These are phyloP conservation scores for Fusarium sp. DNA, from an alignment of 2,329 filamentous ascomycete species.

Conservation along the genomic window DNA sequence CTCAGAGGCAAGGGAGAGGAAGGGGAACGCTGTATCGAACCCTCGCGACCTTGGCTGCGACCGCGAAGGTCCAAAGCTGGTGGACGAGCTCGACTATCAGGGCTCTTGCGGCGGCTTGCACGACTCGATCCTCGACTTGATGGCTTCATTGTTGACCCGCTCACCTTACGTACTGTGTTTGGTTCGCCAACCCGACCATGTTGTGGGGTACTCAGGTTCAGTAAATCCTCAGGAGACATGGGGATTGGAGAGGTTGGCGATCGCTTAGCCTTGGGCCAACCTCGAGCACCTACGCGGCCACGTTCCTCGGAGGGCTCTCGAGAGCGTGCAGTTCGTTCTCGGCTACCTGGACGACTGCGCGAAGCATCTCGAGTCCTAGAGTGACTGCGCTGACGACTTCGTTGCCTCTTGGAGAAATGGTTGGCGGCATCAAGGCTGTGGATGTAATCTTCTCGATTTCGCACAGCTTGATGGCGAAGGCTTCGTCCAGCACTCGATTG, in stretches of 20 bases:
- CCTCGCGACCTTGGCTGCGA: constrained; percentile 72
- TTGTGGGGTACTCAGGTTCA: constrained; percentile 70
- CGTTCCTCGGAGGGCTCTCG: constrained; percentile 79
- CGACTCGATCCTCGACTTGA: constrained; percentile 67
- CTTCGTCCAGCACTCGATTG: constrained; percentile 67
- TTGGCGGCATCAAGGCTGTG: constrained; percentile 86
- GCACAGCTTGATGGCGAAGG: constrained; percentile 63
- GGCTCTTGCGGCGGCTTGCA: constrained; percentile 63
- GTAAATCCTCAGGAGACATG: constrained; percentile 92
- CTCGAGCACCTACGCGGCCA: constrained; percentile 75
- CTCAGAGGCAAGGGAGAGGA: constrained; percentile 86
- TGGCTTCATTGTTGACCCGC: constrained; percentile 51
- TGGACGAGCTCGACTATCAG: constrained; percentile 60
- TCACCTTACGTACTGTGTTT: constrained; percentile 61
- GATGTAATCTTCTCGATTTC: constrained; percentile 86
- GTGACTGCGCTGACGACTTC: constrained; percentile 69
- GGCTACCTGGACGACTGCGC: constrained; percentile 63
- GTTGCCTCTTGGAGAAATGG: constrained; percentile 69
- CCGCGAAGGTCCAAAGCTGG: constrained; percentile 69
- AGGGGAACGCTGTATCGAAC: constrained; percentile 77
- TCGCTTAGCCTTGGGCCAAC: constrained; percentile 81
- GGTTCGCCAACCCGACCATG: constrained; percentile 57
- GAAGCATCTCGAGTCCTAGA: constrained; percentile 61
- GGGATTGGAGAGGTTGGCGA: constrained; percentile 94
- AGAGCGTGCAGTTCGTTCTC: constrained; percentile 65